Percentiles rank a stretch among this genome's conserved stretches.
Evolutionary conservation across 1,284 basidiomycete species (phyloP).

Genomic region (Apiotrichum porosum): DNA sequence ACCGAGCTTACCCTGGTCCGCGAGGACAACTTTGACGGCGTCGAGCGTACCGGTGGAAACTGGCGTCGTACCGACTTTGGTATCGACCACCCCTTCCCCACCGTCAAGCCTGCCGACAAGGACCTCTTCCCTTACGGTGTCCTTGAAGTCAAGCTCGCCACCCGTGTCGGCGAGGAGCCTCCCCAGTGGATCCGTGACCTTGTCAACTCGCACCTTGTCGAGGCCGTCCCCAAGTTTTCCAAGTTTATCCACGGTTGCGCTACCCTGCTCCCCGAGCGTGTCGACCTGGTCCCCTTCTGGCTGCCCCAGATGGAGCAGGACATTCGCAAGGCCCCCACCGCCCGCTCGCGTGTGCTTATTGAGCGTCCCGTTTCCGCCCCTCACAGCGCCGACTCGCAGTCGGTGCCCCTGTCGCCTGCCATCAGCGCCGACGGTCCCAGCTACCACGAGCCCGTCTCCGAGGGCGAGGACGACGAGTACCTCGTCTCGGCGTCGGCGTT

Average conservation of each 20-base stretch:
- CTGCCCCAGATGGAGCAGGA: conserved; percentile 80
- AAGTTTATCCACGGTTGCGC: conserved; percentile 96
- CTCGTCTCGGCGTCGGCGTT: conserved; percentile 58
- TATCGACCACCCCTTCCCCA: conserved; percentile 84
- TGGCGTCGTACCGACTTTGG: conserved; percentile 94
- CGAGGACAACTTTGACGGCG: conserved; percentile 95
- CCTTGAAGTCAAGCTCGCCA: conserved; percentile 95
- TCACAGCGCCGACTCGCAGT: conserved; percentile 43
- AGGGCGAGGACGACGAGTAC: conserved; percentile 70
- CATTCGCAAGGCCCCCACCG: conserved; percentile 83
- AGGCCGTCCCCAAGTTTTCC: conserved; percentile 81
- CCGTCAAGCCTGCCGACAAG: conserved; percentile 72
- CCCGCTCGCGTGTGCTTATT: conserved; percentile 59
- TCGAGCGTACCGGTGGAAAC: conserved; percentile 70
- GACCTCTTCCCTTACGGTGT: conserved; percentile 91
- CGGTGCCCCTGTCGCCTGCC: conserved; percentile 41
- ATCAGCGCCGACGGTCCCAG: conserved; percentile 41
- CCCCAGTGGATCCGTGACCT: conserved; percentile 95
- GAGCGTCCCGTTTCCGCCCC: conserved; percentile 59
- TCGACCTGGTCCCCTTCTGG: conserved; percentile 99
- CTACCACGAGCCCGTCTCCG: conserved; percentile 82
- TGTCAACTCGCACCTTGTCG: conserved; percentile 88
- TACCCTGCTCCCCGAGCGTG: conserved; percentile 84
- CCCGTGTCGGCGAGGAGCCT: conserved; percentile 91
- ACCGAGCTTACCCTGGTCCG: conserved; percentile 91